These are phyloP conservation scores for Pseudovirgaria hyperparasitica DNA, from an alignment of 2,329 filamentous ascomycete species.

Conservation along the genomic window DNA sequence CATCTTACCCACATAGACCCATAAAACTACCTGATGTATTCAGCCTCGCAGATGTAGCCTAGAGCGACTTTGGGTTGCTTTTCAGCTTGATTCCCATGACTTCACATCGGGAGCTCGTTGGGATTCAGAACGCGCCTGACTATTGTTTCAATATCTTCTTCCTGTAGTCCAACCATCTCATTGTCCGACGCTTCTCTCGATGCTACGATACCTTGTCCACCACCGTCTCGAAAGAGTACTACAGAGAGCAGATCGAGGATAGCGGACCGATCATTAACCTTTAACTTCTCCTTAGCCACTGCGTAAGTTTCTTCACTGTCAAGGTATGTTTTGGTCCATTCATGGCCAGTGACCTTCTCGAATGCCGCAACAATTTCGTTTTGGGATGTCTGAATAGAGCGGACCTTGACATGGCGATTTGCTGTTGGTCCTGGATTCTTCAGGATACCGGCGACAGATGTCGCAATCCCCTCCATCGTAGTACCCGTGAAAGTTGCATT, in stretches of 20 bases:
- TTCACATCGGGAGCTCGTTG: too few species aligned
- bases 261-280: background rate
- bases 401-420: constrained; percentile 1
- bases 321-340: constrained; percentile 4
- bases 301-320: background rate
- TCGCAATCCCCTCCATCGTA: constrained; percentile 1
- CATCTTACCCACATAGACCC: too few species aligned
- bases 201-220: constrained; percentile 5
- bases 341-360: constrained; percentile 4
- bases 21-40: too few species aligned
- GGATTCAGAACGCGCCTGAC: too few species aligned
- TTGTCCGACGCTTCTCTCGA: constrained; percentile 7
- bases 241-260: constrained; percentile 1
- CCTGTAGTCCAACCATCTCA: constrained; percentile 6
- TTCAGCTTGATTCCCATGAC: too few species aligned
- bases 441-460: constrained; percentile 2
- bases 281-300: background rate
- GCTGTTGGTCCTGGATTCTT: constrained; percentile 2
- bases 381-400: constrained; percentile 2
- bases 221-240: constrained; percentile 6
- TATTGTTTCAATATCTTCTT: too few species aligned
- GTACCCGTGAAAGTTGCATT: constrained; percentile 1
- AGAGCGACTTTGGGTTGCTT: too few species aligned
- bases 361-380: constrained; percentile 4
- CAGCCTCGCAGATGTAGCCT: too few species aligned